Evolutionary conservation across 176 grass and related monocot genomes (phyloP).

Genomic region (Hordeum marinum): DNA sequence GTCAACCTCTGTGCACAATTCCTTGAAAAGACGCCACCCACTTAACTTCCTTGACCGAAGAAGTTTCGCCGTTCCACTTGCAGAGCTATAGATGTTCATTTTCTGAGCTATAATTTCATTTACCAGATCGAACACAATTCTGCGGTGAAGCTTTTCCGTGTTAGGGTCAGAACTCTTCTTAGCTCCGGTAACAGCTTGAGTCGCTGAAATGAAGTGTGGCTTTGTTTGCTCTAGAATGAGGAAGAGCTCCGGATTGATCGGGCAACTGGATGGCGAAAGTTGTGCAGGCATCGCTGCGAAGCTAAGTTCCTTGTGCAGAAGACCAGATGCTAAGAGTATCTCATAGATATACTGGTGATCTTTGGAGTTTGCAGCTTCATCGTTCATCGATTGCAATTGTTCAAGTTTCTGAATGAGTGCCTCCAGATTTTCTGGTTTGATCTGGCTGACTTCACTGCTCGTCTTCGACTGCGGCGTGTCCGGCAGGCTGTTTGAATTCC

Average conservation of each 20-base stretch:
- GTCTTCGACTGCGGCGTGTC: constrained; percentile 60
- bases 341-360: constrained; percentile 83
- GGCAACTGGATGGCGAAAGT: constrained; percentile 30
- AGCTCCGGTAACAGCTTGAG: constrained; percentile 3
- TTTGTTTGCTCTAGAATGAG: constrained; percentile 84
- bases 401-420: constrained; percentile 73
- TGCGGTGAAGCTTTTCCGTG: constrained; percentile 53
- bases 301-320: constrained; percentile 52
- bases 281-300: constrained; percentile 38
- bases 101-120: constrained; percentile 73
- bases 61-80: constrained; percentile 11
- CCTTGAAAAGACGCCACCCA: constrained; percentile 59
- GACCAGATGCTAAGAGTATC: constrained; percentile 74
- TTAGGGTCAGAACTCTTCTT: constrained; percentile 23
- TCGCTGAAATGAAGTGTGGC: constrained; percentile 6
- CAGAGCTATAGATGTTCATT: constrained; percentile 21
- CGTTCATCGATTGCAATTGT: constrained; percentile 50
- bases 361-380: constrained; percentile 43
- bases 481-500: constrained; percentile 57
- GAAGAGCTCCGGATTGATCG: constrained; percentile 82
- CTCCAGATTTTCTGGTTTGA: constrained; percentile 69
- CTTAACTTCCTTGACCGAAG: constrained; percentile 42
- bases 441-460: constrained; percentile 52
- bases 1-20: constrained; percentile 69
- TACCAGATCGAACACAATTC: constrained; percentile 73